A percentile compares a stretch with the other conserved stretches of the same genome.
phyloP scores from a whole-genome alignment of 2,329 filamentous ascomycete genomes.

The Clarireedia monteithiana region DNA sequence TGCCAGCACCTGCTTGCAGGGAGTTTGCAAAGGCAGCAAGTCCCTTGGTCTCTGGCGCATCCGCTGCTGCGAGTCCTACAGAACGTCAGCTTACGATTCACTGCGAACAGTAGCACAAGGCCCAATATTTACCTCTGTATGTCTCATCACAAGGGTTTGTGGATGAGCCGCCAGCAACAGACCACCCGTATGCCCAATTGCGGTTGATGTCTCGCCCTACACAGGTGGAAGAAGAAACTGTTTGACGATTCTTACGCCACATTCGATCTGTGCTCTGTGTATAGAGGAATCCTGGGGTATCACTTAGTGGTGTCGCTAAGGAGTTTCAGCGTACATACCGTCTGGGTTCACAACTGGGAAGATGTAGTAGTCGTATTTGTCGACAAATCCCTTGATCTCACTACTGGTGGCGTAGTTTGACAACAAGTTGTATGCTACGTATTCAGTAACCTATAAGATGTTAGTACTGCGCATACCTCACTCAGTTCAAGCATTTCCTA shows the following conservation, averaged over 20 bases:
- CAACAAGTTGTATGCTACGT: constrained; percentile 42
- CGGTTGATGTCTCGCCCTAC: constrained; percentile 50
- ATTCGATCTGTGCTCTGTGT: constrained; percentile 48
- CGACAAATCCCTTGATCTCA: constrained; percentile 38
- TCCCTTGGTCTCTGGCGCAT: constrained; percentile 44
- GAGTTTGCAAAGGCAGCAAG: constrained; percentile 40
- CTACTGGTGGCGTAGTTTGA: constrained; percentile 36
- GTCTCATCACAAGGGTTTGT: constrained; percentile 43
- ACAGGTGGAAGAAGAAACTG: constrained; percentile 33
- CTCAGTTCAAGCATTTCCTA: neutral
- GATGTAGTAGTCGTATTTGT: constrained; percentile 60
- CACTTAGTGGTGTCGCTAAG: neutral
- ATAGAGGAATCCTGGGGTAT: constrained; percentile 45
- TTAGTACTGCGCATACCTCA: neutral
- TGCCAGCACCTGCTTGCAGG: constrained; percentile 37
- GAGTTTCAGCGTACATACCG: constrained; percentile 31
- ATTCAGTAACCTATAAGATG: constrained; percentile 36
- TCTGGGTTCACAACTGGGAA: constrained; percentile 56
- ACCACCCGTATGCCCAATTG: constrained; percentile 48
- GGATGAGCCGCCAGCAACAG: constrained; percentile 38
- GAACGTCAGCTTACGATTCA: neutral
- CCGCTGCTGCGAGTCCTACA: constrained; percentile 33
- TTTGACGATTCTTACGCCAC: constrained; percentile 54
- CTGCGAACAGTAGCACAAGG: neutral
- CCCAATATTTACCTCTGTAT: constrained; percentile 31